phyloP scores from a whole-genome alignment of 345 rosid genomes.

The Orychophragmus violaceus region DNA sequence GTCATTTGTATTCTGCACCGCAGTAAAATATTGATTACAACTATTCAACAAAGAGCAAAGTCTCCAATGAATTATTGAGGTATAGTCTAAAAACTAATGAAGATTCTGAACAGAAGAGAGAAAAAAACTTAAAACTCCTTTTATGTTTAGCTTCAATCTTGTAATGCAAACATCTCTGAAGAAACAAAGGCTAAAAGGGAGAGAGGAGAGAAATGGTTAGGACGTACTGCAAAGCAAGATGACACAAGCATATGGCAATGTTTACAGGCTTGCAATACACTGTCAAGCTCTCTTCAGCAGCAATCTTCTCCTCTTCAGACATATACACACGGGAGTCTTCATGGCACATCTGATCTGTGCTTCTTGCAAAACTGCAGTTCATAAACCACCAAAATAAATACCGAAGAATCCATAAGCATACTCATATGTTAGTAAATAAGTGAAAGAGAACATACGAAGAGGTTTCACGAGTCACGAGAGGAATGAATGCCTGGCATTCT shows the following conservation, averaged over 20 bases:
- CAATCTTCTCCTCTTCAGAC: constrained; percentile 80
- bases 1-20: constrained; percentile 69
- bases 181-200: constrained; percentile 61
- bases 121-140: constrained; percentile 46
- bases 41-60: not conserved
- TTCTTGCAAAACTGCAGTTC: constrained; percentile 58
- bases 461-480: constrained; percentile 69
- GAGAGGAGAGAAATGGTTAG: not conserved
- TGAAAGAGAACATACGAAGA: constrained; percentile 53
- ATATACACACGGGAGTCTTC: constrained; percentile 71
- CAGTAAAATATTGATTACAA: not conserved
- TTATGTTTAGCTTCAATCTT: constrained; percentile 78
- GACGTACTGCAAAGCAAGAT: too few species aligned
- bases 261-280: constrained; percentile 93
- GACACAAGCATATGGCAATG: constrained; percentile 84
- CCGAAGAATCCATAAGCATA: not conserved
- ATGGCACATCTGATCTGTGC: constrained; percentile 88
- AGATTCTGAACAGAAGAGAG: not conserved
- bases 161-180: constrained; percentile 82
- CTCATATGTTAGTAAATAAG: not conserved
- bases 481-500: constrained; percentile 97
- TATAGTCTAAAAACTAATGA: not conserved
- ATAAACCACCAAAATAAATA: too few species aligned
- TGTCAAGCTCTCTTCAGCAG: constrained; percentile 82
- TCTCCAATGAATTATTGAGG: too few species aligned